Percentiles rank a stretch among this genome's conserved stretches.
These are phyloP conservation scores for Candida broadrunensis DNA, from an alignment of 805 yeast genomes.

Conservation along the genomic window DNA sequence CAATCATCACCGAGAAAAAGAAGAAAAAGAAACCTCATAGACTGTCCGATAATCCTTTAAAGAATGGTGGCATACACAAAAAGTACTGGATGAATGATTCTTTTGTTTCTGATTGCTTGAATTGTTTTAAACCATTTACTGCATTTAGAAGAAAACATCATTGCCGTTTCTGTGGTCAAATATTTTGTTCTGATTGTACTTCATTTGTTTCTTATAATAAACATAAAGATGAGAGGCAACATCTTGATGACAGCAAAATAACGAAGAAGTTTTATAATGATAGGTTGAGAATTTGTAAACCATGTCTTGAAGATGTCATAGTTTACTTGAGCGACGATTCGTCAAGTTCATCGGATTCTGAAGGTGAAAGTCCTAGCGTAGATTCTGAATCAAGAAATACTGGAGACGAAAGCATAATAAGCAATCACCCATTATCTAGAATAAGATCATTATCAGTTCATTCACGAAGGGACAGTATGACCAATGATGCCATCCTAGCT, in stretches of 20 bases:
- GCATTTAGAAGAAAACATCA: slow-evolving; percentile 92
- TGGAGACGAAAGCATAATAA: slow-evolving; percentile 15
- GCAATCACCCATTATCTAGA: slow-evolving; percentile 26
- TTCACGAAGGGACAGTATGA: slow-evolving; percentile 10
- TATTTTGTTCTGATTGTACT: slow-evolving; percentile 85
- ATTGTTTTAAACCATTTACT: slow-evolving; percentile 75
- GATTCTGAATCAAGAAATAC: slow-evolving; percentile 12
- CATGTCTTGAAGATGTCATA: slow-evolving; percentile 73
- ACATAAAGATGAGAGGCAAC: slow-evolving; percentile 35
- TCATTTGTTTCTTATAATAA: slow-evolving; percentile 59
- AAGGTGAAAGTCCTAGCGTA: slow-evolving; percentile 26
- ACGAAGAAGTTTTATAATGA: slow-evolving; percentile 55
- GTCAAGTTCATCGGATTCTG: slow-evolving; percentile 26
- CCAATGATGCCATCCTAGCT: background rate
- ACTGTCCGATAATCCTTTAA: slow-evolving; percentile 40
- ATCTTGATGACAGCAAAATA: slow-evolving; percentile 9
- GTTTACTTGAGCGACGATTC: slow-evolving; percentile 67
- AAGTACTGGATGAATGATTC: slow-evolving; percentile 98
- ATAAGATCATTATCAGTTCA: slow-evolving; percentile 25
- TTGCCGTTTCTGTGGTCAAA: slow-evolving; percentile 94
- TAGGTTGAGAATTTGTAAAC: slow-evolving; percentile 71
- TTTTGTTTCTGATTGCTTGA: slow-evolving; percentile 81
- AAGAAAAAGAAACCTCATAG: slow-evolving; percentile 26
- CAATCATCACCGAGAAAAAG: slow-evolving; percentile 19
- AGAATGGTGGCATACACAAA: slow-evolving; percentile 54